Percentiles rank a stretch among this genome's conserved stretches.
Evolutionary conservation across 2,329 filamentous ascomycete species (phyloP).

Genomic region (Neonectria sp.): DNA sequence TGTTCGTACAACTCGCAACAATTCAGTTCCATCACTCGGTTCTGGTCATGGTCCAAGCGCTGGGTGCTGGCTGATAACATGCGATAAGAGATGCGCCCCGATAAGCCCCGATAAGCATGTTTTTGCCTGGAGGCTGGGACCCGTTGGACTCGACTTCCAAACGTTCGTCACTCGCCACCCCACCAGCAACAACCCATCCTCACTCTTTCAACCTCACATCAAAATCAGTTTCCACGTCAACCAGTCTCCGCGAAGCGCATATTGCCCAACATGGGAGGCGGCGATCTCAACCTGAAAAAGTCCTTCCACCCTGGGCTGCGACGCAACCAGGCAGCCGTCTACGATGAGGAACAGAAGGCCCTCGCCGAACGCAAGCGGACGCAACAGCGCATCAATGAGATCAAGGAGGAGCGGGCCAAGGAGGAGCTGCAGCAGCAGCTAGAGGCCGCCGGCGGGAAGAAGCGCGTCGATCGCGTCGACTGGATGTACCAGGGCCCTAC

Average conservation of each 20-base stretch:
- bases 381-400: constrained; percentile 91
- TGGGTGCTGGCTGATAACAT: constrained; percentile 8
- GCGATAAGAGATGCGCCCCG: constrained; percentile 27
- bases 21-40: no score
- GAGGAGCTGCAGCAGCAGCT: constrained; percentile 93
- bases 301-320: constrained; percentile 94
- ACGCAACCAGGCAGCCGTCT: constrained; percentile 92
- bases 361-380: constrained; percentile 96
- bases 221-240: constrained; percentile 13
- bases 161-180: constrained; percentile 41
- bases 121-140: constrained; percentile 35
- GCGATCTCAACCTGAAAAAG: constrained; percentile 95
- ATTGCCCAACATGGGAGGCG: constrained; percentile 82
- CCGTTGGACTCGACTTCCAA: background rate
- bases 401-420: constrained; percentile 92
- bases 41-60: background rate
- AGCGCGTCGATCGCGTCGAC: constrained; percentile 87
- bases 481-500: constrained; percentile 98
- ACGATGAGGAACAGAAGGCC: constrained; percentile 92
- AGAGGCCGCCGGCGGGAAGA: constrained; percentile 88
- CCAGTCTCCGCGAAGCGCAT: background rate
- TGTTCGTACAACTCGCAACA: background rate
- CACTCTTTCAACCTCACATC: constrained; percentile 26
- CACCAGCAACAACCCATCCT: constrained; percentile 30
- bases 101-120: constrained; percentile 20